Conservation (phyloP, 1,139 yeast genomes). For the Blastobotrys malaysiensis region DNA sequence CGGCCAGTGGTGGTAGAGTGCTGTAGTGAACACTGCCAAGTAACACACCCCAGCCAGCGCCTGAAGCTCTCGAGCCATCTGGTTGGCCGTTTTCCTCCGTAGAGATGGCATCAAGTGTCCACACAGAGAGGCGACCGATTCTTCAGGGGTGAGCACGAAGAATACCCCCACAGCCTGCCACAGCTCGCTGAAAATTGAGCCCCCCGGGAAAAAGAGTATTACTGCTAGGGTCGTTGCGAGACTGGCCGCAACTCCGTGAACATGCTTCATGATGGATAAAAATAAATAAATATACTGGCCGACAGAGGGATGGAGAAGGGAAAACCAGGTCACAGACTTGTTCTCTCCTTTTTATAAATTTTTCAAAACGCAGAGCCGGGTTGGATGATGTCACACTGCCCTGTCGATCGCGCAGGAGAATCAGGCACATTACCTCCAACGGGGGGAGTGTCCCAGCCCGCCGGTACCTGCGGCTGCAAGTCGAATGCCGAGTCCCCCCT, state of each 20-base stretch:
- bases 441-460: not conserved
- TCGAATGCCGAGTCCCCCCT: not conserved
- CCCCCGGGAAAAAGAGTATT: constrained; percentile 1
- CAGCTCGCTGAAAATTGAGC: constrained; percentile 5
- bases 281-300: not conserved
- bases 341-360: not conserved
- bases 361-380: not conserved
- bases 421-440: not conserved
- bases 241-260: not conserved
- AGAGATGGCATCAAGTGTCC: not conserved
- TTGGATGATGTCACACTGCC: not conserved
- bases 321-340: not conserved
- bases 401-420: not conserved
- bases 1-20: not conserved
- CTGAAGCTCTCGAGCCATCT: constrained; percentile 1
- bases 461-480: not conserved
- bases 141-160: constrained; percentile 9
- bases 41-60: constrained; percentile 5
- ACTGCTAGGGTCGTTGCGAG: not conserved
- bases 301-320: too few relatives aligned
- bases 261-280: not conserved
- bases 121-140: constrained; percentile 2
- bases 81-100: not conserved
- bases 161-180: constrained; percentile 5
- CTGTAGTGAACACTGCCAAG: constrained; percentile 1